phyloP scores from a whole-genome alignment of 106 monocot species.

The Dendrobium huoshanense region DNA sequence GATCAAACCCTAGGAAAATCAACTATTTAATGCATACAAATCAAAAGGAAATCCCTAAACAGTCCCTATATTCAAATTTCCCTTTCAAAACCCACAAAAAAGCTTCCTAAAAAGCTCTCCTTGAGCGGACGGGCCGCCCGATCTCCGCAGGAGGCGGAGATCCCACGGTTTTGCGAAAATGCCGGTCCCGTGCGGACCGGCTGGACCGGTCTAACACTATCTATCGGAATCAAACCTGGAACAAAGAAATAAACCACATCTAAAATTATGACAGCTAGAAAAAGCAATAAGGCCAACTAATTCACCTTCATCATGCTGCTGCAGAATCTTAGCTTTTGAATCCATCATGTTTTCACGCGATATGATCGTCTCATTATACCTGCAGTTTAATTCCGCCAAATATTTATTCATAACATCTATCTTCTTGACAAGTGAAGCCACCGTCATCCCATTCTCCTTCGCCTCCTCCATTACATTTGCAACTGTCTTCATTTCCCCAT shows the following conservation, averaged over 20 bases:
- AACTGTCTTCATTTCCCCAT: constrained; percentile 65
- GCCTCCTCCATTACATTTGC: constrained; percentile 25
- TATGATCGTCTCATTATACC: constrained; percentile 11
- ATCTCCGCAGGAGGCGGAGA: too few relatives aligned
- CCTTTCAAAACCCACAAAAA: too few relatives aligned
- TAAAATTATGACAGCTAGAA: neutral
- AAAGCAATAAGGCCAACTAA: neutral
- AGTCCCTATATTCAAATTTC: too few relatives aligned
- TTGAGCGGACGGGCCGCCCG: too few relatives aligned
- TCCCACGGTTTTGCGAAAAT: too few relatives aligned
- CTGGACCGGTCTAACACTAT: too few relatives aligned
- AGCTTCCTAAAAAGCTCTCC: too few relatives aligned
- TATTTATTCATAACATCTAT: constrained; percentile 32
- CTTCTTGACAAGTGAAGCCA: constrained; percentile 26
- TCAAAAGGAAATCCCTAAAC: too few relatives aligned
- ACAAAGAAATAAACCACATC: neutral
- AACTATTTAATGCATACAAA: too few relatives aligned
- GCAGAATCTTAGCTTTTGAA: constrained; percentile 16
- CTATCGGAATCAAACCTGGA: neutral
- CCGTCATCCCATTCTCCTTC: constrained; percentile 32
- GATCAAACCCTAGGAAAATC: too few relatives aligned
- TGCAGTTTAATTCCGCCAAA: constrained; percentile 30
- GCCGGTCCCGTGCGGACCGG: too few relatives aligned
- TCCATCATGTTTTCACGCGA: constrained; percentile 35
- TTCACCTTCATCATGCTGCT: constrained; percentile 41